phyloP scores from a whole-genome alignment of 495 filamentous ascomycete species.

The Xylaria venustula region DNA sequence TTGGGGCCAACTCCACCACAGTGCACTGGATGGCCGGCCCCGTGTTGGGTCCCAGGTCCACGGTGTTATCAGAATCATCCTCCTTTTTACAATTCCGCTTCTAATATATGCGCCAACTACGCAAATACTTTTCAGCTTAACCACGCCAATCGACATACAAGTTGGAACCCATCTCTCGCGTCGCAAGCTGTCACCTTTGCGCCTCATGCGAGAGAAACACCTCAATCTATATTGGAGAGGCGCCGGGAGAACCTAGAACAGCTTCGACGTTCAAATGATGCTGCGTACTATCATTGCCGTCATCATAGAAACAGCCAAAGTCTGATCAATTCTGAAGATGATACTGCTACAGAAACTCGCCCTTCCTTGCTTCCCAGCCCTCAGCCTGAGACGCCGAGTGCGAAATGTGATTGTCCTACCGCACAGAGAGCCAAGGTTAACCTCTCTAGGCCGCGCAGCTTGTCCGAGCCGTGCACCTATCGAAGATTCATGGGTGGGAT shows the following conservation, averaged over 20 bases:
- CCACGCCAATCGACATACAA: too few relatives aligned
- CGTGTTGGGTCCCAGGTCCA: too few relatives aligned
- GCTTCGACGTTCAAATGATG: not conserved
- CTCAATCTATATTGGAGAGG: not conserved
- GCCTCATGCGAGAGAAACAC: not conserved
- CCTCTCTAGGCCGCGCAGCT: not conserved
- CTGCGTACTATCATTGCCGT: not conserved
- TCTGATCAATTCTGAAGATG: not conserved
- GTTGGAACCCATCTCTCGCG: not conserved
- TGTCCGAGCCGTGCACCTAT: not conserved
- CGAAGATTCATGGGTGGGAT: not conserved
- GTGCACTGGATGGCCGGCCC: not conserved
- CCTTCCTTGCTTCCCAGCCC: not conserved
- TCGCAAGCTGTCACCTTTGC: not conserved
- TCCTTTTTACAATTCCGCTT: too few relatives aligned
- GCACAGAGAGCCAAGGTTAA: not conserved
- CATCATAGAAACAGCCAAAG: not conserved
- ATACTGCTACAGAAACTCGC: not conserved
- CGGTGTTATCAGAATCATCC: too few relatives aligned
- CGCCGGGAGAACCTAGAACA: not conserved
- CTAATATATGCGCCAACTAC: too few relatives aligned
- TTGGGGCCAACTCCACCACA: not conserved
- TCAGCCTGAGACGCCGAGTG: not conserved
- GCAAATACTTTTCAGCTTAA: too few relatives aligned
- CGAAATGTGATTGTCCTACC: too few relatives aligned